Percentiles rank a stretch among this genome's conserved stretches.
These are phyloP conservation scores for Talaromyces islandicus DNA, from an alignment of 2,329 filamentous ascomycete species.

Conservation along the genomic window DNA sequence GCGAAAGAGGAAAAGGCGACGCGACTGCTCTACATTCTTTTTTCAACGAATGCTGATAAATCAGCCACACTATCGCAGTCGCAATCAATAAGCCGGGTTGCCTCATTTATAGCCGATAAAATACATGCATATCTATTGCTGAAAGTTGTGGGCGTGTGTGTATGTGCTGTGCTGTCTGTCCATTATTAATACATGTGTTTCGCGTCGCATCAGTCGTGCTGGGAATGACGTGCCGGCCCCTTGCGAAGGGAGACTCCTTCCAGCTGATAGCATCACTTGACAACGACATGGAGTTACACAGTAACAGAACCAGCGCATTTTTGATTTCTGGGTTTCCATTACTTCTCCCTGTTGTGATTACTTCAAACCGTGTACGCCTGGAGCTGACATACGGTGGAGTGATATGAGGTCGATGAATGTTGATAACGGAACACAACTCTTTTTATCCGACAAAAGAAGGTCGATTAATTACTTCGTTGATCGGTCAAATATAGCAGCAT, in stretches of 20 bases:
- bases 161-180: background rate
- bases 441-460: background rate
- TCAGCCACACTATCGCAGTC: background rate
- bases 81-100: background rate
- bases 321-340: background rate
- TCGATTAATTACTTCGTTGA: background rate
- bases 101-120: background rate
- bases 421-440: background rate
- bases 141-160: background rate
- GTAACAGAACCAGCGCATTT: background rate
- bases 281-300: background rate
- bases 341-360: background rate
- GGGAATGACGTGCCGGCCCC: slow-evolving; percentile 8
- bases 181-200: background rate
- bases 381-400: background rate
- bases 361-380: background rate
- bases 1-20: background rate
- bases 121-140: background rate
- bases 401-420: background rate
- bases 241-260: background rate
- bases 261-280: background rate
- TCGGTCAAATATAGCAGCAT: background rate
- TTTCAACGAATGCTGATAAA: background rate
- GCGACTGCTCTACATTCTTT: background rate
- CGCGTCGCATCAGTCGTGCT: slow-evolving; percentile 7